Evolutionary conservation across 768 basidiomycete genomes (phyloP).

Genomic region (Rickenella mellea): DNA sequence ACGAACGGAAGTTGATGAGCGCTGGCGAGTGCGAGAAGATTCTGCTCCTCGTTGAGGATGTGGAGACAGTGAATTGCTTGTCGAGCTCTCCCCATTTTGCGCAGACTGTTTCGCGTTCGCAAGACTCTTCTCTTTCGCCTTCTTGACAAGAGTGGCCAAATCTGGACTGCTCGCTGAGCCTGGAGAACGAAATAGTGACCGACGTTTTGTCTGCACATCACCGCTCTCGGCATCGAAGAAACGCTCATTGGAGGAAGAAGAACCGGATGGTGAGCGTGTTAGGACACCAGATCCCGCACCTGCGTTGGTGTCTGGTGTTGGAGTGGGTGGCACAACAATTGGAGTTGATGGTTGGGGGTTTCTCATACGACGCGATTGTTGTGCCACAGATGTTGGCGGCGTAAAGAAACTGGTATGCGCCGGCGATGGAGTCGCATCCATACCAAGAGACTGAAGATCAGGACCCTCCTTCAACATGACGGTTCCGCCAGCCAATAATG

Average conservation of each 20-base stretch:
- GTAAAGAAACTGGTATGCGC: conserved; percentile 31
- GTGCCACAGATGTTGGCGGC: conserved; percentile 27
- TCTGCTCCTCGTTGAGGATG: conserved; percentile 7
- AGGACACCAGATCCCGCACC: conserved; percentile 6
- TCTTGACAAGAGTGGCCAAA: conserved; percentile 76
- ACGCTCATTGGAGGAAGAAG: conserved; percentile 49
- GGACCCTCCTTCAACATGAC: conserved; percentile 60
- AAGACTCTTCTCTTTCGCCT: conserved; percentile 64
- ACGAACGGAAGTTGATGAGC: conserved; percentile 1
- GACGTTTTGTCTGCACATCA: conserved; percentile 64
- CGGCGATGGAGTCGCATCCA: conserved; percentile 36
- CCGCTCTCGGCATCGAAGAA: conserved; percentile 57
- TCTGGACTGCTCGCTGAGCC: conserved; percentile 91
- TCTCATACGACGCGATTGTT: conserved; percentile 21
- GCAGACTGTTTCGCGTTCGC: conserved; percentile 27
- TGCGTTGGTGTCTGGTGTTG: conserved; percentile 30
- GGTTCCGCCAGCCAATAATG: conserved; percentile 56
- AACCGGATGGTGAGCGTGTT: conserved; percentile 28
- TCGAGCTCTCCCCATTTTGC: conserved; percentile 6
- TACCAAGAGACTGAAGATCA: conserved; percentile 59
- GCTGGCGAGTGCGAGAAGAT: conserved; percentile 6
- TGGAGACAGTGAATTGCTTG: conserved; percentile 4
- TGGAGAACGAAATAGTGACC: conserved; percentile 79
- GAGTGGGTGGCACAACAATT: conserved; percentile 58
- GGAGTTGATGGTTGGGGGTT: conserved; percentile 47